These are phyloP conservation scores for Fusarium coicis DNA, from an alignment of 2,329 filamentous ascomycete genomes.

Conservation along the genomic window DNA sequence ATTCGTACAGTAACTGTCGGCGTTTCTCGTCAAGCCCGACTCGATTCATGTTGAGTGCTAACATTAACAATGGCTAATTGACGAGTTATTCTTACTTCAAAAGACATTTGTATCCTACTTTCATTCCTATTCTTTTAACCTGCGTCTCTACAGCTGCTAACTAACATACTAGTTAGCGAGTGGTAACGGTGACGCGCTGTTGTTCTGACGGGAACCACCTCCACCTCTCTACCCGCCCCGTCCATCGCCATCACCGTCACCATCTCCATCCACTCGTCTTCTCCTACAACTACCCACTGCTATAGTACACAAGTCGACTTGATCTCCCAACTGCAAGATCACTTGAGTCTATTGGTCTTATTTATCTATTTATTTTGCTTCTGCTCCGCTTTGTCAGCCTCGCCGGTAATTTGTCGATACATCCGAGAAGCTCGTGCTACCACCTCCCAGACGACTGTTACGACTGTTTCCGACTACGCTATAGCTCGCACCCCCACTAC, in stretches of 20 bases:
- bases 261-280: constrained; percentile 27
- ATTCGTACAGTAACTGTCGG: constrained; percentile 10
- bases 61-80: constrained; percentile 1
- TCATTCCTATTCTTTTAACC: background rate
- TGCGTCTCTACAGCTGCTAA: background rate
- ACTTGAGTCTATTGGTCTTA: constrained; percentile 5
- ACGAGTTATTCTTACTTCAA: background rate
- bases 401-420: constrained; percentile 2
- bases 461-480: constrained; percentile 24
- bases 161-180: constrained; percentile 8
- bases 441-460: constrained; percentile 20
- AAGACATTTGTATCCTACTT: background rate
- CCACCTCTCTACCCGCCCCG: constrained; percentile 39
- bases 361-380: background rate
- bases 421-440: constrained; percentile 30
- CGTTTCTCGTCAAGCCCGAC: constrained; percentile 28
- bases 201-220: constrained; percentile 36
- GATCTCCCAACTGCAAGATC: constrained; percentile 24
- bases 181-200: constrained; percentile 43
- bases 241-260: constrained; percentile 27
- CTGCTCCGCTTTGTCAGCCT: background rate
- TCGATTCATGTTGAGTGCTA: constrained; percentile 6
- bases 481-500: constrained; percentile 24
- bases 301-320: constrained; percentile 24
- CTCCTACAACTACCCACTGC: constrained; percentile 13